Evolutionary conservation across 2,329 filamentous ascomycete species (phyloP), one percentile per base, ranked within the genome.

Genomic region (Phyllosticta citribraziliensis): DNA sequence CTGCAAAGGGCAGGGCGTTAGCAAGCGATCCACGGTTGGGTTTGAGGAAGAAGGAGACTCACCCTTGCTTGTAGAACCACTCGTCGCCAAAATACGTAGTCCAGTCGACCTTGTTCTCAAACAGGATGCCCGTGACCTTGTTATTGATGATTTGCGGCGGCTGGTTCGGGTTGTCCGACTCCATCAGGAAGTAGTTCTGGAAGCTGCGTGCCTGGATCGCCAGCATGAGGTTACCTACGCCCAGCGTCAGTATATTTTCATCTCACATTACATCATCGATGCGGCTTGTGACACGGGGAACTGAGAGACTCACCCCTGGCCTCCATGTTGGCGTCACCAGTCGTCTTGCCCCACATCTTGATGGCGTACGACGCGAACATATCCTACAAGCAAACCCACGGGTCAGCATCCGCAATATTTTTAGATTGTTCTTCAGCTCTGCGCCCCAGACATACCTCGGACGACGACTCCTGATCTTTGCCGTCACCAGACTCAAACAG

Each of bases 101-200:
- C 74, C 97, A 92, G 72, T 99, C 91, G 62, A 92, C 82, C 75
- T 99, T 99, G 78, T 97, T 97, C 76, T 97, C 94, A 68, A 97
- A 97, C 12, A 96, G 73, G 4, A 87, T 86, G 9, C 84, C 84
- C 2, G 83, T 82, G 2, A 82, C 84, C 74, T 90, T 92, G 79
- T 97, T 99, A 55, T 80, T 84, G 64, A 92, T 86, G 70, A 96
- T 97, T 8, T 86, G 78, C 2, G 80, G 69, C 0, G 94, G 94
- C 70, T 96, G 84, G 54, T 86, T 82, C 27, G 75, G 80, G 73
- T 97, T 97, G 73, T 83, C 77, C 30, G 74, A 79, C 12, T 82
- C 80, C 79, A 96, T 88, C 33, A 97, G 82, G 76, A 96, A 97
- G 77, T 97, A 97, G 64, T 85, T 82, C 62, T 84, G 82, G 40